phyloP scores from a whole-genome alignment of 2,329 filamentous ascomycete genomes.

The Xylariomycetidae sp. region DNA sequence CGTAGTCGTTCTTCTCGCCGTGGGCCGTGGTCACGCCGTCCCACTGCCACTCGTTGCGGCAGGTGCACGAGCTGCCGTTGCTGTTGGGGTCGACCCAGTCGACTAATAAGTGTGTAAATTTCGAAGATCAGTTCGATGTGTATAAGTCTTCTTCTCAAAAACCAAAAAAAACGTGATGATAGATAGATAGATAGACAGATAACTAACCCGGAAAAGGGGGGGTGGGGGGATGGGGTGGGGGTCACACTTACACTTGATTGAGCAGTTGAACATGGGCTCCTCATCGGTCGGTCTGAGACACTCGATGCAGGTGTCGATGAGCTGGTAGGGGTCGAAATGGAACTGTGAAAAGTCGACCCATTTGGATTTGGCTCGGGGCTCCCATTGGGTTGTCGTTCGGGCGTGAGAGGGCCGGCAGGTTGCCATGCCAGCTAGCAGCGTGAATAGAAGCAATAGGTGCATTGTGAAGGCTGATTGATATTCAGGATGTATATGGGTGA shows the following conservation, averaged over 20 bases:
- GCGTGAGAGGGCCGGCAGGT: background rate
- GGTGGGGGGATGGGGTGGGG: background rate
- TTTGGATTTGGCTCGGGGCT: background rate
- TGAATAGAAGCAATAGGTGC: background rate
- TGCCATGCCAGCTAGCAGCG: background rate
- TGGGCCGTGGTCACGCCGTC: slow-evolving; percentile 4
- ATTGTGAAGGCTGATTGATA: background rate
- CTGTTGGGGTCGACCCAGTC: slow-evolving; percentile 11
- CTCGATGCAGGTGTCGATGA: slow-evolving; percentile 11
- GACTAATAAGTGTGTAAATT: slow-evolving; percentile 7
- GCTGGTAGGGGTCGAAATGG: slow-evolving; percentile 10
- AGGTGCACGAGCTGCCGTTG: slow-evolving; percentile 7
- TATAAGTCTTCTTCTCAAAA: background rate
- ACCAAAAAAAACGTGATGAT: background rate
- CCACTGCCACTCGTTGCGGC: slow-evolving; percentile 10
- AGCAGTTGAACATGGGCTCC: slow-evolving; percentile 9
- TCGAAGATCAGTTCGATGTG: background rate
- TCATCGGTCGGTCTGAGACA: slow-evolving; percentile 5
- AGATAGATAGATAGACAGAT: too few species aligned
- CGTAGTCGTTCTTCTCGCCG: slow-evolving; percentile 6
- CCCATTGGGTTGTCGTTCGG: background rate
- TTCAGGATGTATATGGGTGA: background rate
- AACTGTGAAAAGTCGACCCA: slow-evolving; percentile 10
- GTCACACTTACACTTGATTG: slow-evolving; percentile 12
- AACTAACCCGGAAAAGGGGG: too few species aligned